A percentile compares a stretch with the other conserved stretches of the same genome.
phyloP scores from a whole-genome alignment of 805 yeast species.

The Candida parachauliodes region DNA sequence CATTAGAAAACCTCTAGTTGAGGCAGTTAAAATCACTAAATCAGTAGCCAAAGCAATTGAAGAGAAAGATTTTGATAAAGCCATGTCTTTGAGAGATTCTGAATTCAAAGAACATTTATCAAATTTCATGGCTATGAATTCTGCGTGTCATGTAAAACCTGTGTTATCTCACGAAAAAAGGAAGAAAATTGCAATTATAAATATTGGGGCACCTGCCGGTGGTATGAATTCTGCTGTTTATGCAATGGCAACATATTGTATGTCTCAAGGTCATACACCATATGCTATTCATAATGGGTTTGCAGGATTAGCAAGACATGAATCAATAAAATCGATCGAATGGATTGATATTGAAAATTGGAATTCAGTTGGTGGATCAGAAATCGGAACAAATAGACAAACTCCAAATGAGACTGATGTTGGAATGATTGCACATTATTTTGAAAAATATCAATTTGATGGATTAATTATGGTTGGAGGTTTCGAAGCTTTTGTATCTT shows the following conservation, averaged over 20 bases:
- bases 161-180: conserved; percentile 57
- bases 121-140: conserved; percentile 68
- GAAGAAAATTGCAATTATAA: conserved; percentile 77
- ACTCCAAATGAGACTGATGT: conserved; percentile 74
- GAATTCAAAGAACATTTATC: conserved; percentile 79
- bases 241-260: conserved; percentile 85
- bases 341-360: conserved; percentile 90
- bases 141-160: conserved; percentile 62
- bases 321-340: conserved; percentile 64
- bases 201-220: conserved; percentile 97
- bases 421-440: conserved; percentile 89
- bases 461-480: conserved; percentile 94
- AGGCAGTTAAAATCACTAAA: conserved; percentile 83
- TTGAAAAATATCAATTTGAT: conserved; percentile 83
- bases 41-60: conserved; percentile 88
- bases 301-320: conserved; percentile 87
- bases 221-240: conserved; percentile 91
- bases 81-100: conserved; percentile 82
- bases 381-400: conserved; percentile 91
- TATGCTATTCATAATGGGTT: conserved; percentile 91
- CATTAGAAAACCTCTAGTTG: conserved; percentile 79
- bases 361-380: conserved; percentile 91
- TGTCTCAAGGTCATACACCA: conserved; percentile 88
- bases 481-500: conserved; percentile 89
- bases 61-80: conserved; percentile 74